These are phyloP conservation scores for Cornus kousa DNA, from an alignment of 148 eudicot genomes.

Conservation along the genomic window DNA sequence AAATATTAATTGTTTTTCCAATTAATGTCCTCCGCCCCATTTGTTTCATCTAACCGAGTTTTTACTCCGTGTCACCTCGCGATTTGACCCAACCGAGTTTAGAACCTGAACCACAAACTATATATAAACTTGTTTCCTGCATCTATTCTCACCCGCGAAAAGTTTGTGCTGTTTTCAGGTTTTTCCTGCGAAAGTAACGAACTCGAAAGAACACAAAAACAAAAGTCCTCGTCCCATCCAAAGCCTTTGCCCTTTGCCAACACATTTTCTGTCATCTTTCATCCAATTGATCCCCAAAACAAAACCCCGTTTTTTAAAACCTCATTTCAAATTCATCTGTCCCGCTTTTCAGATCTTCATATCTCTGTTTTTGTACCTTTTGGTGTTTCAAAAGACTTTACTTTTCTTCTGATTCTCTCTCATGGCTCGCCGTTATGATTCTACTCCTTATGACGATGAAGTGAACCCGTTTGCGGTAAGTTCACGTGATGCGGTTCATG, in stretches of 20 bases:
- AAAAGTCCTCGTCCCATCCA: background rate
- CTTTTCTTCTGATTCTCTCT: background rate
- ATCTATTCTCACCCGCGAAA: background rate
- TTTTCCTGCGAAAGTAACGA: background rate
- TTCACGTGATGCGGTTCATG: background rate
- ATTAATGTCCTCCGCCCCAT: background rate
- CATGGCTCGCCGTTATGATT: slow-evolving; percentile 47
- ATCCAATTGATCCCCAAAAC: background rate
- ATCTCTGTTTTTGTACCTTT: slow-evolving; percentile 7
- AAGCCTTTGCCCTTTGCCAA: background rate
- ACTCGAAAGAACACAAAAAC: background rate
- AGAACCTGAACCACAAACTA: background rate
- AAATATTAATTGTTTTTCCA: background rate
- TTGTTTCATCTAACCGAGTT: background rate
- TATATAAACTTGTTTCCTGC: background rate
- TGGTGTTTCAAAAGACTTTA: background rate
- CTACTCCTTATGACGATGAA: slow-evolving; percentile 61
- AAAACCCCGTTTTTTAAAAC: background rate
- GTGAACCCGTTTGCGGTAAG: slow-evolving; percentile 71
- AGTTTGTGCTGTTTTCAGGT: background rate
- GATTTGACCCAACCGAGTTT: background rate
- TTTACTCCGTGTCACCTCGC: background rate
- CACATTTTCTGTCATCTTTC: background rate
- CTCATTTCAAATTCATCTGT: background rate
- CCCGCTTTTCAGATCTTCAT: background rate